Conservation (phyloP, 179 eudicot genomes). For the Spergularia azorica region DNA sequence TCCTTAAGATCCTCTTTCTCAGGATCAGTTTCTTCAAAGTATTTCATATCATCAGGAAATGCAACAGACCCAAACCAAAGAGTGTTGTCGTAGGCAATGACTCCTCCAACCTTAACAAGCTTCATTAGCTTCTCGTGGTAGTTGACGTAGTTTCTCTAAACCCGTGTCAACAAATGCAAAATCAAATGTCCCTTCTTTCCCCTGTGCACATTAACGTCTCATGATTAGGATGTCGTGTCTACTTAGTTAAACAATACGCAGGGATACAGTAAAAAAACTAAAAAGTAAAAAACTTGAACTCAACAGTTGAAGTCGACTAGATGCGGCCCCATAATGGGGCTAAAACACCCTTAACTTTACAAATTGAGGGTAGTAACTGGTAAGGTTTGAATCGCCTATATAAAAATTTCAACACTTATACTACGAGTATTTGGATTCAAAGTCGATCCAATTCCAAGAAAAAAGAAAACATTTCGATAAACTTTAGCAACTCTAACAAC, state of each 20-base stretch:
- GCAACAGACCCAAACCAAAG: slow-evolving; percentile 50
- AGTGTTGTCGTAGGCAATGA: slow-evolving; percentile 45
- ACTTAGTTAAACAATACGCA: background rate
- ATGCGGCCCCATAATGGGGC: too few relatives aligned
- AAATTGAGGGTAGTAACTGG: too few relatives aligned
- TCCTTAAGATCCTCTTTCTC: background rate
- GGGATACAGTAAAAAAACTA: too few relatives aligned
- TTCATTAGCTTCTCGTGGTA: slow-evolving; percentile 50
- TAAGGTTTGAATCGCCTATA: too few relatives aligned
- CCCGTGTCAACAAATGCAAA: slow-evolving; percentile 60
- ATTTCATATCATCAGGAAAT: slow-evolving; percentile 16
- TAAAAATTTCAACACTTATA: too few relatives aligned
- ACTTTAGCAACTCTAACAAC: background rate
- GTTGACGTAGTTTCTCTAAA: slow-evolving; percentile 35
- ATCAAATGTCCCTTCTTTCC: slow-evolving; percentile 43
- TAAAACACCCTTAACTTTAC: too few relatives aligned
- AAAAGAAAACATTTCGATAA: too few relatives aligned
- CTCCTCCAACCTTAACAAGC: slow-evolving; percentile 56
- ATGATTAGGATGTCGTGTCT: background rate
- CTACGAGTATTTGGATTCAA: too few relatives aligned
- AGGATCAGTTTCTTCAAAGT: slow-evolving; percentile 9
- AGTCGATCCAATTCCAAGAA: too few relatives aligned
- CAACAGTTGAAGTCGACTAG: background rate
- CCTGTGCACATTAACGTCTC: slow-evolving; percentile 23
- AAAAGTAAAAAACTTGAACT: background rate